phyloP scores from a whole-genome alignment of 306 rosid species.

The Cicer cuneatum region DNA sequence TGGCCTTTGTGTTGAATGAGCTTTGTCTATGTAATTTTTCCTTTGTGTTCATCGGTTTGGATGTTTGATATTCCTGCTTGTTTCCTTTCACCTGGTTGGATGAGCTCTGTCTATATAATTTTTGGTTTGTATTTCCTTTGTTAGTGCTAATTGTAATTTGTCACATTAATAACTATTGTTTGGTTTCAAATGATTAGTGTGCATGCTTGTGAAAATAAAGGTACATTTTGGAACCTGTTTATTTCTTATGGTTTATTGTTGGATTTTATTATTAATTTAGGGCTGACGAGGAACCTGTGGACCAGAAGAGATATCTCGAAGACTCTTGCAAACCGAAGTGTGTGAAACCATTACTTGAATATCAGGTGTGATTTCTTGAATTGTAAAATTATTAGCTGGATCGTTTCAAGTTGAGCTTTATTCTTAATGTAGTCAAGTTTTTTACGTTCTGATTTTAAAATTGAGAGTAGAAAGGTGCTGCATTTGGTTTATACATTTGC shows the following conservation, averaged over 20 bases:
- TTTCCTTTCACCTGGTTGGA: constrained; percentile 16
- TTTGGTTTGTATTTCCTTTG: neutral
- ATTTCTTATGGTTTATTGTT: neutral
- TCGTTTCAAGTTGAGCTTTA: constrained; percentile 9
- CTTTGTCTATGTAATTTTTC: no score
- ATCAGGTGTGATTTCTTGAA: constrained; percentile 64
- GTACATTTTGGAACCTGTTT: neutral
- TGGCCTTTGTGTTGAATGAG: no score
- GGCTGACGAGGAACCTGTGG: constrained; percentile 98
- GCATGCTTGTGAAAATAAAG: neutral
- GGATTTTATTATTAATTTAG: constrained; percentile 49
- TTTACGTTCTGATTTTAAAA: neutral
- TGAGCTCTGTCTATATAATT: neutral
- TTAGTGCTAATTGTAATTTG: constrained; percentile 11
- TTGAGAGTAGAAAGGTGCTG: neutral
- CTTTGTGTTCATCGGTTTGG: neutral
- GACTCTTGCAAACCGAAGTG: constrained; percentile 96
- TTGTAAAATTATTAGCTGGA: neutral
- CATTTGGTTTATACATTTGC: constrained; percentile 2
- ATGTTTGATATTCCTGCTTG: neutral
- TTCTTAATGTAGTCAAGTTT: constrained; percentile 29
- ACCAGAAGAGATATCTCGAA: constrained; percentile 82
- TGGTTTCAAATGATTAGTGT: neutral
- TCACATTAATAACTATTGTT: neutral
- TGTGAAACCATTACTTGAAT: constrained; percentile 80